These are phyloP conservation scores for Bimuria novae-zelandiae DNA, from an alignment of 2,329 filamentous ascomycete species.

Conservation along the genomic window DNA sequence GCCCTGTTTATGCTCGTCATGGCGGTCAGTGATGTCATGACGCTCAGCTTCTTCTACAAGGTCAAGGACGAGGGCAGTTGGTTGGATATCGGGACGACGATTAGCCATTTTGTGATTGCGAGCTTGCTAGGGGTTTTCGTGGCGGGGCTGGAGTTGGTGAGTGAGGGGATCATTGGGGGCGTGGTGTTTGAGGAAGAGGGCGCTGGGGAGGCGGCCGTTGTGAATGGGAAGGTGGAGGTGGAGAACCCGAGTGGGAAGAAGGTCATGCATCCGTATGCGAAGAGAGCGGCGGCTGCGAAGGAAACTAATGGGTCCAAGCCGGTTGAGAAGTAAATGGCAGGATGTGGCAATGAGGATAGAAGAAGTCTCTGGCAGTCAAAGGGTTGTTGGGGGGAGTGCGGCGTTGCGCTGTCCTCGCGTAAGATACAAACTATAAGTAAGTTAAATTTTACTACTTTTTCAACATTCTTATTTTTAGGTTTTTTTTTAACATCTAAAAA, in stretches of 20 bases:
- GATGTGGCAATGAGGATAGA: not conserved
- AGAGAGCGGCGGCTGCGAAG: not conserved
- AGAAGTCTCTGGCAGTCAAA: too few species aligned
- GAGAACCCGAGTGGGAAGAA: not conserved
- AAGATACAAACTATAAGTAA: too few species aligned
- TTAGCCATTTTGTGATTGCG: slow-evolving; percentile 93
- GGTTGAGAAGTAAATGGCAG: not conserved
- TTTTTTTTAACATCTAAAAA: too few species aligned
- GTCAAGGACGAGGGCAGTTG: slow-evolving; percentile 96
- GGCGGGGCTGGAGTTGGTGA: slow-evolving; percentile 81
- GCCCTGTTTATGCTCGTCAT: slow-evolving; percentile 92
- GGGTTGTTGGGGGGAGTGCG: too few species aligned
- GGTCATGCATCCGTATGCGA: not conserved
- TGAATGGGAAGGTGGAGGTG: not conserved
- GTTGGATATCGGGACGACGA: slow-evolving; percentile 96
- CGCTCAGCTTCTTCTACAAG: slow-evolving; percentile 96
- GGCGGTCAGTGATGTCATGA: slow-evolving; percentile 84
- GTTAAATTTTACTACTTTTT: too few species aligned
- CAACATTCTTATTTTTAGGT: too few species aligned
- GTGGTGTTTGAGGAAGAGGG: slow-evolving; percentile 64
- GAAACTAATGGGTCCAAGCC: not conserved
- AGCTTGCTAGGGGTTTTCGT: slow-evolving; percentile 91
- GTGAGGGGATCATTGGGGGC: slow-evolving; percentile 79
- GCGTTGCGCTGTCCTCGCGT: too few species aligned
- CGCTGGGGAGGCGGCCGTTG: not conserved